Conservation (phyloP, 768 basidiomycete genomes). For the Boletus tylopilopsis region DNA sequence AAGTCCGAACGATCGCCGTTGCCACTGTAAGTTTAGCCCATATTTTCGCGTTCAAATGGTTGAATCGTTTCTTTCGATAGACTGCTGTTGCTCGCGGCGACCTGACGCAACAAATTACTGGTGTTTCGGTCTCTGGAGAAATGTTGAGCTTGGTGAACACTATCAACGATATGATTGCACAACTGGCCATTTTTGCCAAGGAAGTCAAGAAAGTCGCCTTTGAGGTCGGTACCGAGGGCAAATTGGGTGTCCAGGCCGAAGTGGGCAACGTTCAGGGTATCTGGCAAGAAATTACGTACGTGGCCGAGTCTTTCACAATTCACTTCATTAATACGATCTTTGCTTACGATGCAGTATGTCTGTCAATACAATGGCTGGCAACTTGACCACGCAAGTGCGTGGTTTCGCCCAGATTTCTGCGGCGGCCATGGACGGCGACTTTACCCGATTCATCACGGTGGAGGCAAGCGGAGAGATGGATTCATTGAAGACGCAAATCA, state of each 20-base stretch:
- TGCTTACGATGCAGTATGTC: constrained; percentile 56
- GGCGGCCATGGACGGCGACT: constrained; percentile 98
- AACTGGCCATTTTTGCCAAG: constrained; percentile 64
- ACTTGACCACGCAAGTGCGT: constrained; percentile 96
- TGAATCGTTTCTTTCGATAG: constrained; percentile 28
- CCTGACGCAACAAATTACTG: constrained; percentile 88
- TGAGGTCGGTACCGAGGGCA: constrained; percentile 98
- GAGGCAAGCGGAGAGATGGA: constrained; percentile 99
- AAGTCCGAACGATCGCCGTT: constrained; percentile 91
- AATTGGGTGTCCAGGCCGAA: constrained; percentile 95
- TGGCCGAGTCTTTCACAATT: constrained; percentile 9
- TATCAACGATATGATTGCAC: constrained; percentile 87
- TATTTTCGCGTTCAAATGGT: background rate
- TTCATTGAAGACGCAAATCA: constrained; percentile 97
- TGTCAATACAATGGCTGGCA: constrained; percentile 97
- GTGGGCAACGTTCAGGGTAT: constrained; percentile 96
- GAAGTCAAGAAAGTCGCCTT: constrained; percentile 94
- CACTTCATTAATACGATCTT: background rate
- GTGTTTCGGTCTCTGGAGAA: constrained; percentile 91
- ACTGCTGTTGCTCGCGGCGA: constrained; percentile 94
- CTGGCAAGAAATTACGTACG: constrained; percentile 98
- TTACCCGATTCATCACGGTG: constrained; percentile 98
- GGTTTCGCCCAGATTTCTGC: constrained; percentile 99
- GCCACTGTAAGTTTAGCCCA: constrained; percentile 62
- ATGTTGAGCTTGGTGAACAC: constrained; percentile 96